Evolutionary conservation across 768 basidiomycete species (phyloP).

Genomic region (Psilocybe sp.): DNA sequence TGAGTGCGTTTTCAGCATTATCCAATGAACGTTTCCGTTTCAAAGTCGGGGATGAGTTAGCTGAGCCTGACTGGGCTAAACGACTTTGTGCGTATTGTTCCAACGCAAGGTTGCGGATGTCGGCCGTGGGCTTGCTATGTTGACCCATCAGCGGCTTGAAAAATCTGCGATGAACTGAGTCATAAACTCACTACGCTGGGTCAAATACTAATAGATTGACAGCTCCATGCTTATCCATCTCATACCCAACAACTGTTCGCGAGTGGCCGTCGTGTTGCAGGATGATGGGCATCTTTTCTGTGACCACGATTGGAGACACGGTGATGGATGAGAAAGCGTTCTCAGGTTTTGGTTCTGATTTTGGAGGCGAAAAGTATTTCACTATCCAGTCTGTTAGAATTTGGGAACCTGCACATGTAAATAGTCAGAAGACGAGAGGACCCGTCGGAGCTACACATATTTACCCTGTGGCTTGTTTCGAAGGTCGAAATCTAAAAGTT

Average conservation of each 20-base stretch:
- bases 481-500: slow-evolving; percentile 65
- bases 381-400: slow-evolving; percentile 71
- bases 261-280: slow-evolving; percentile 86
- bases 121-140: slow-evolving; percentile 9
- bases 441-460: background rate
- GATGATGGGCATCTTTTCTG: slow-evolving; percentile 76
- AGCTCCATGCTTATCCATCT: slow-evolving; percentile 54
- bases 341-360: slow-evolving; percentile 17
- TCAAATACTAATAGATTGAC: slow-evolving; percentile 76
- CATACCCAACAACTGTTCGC: slow-evolving; percentile 83
- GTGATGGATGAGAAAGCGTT: slow-evolving; percentile 54
- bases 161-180: background rate
- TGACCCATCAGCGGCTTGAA: background rate
- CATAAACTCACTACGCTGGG: slow-evolving; percentile 54
- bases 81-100: slow-evolving; percentile 5
- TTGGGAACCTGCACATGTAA: slow-evolving; percentile 33
- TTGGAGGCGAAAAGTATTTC: slow-evolving; percentile 56
- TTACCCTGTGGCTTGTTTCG: slow-evolving; percentile 42
- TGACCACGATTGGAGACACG: slow-evolving; percentile 50
- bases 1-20: slow-evolving; percentile 1
- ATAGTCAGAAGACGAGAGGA: background rate
- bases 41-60: slow-evolving; percentile 5
- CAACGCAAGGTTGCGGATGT: slow-evolving; percentile 20
- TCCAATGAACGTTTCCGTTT: slow-evolving; percentile 19
- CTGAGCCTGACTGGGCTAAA: slow-evolving; percentile 1